Base-by-base conservation (phyloP, 805 yeast genomes). In the Torulaspora quercuum region DNA sequence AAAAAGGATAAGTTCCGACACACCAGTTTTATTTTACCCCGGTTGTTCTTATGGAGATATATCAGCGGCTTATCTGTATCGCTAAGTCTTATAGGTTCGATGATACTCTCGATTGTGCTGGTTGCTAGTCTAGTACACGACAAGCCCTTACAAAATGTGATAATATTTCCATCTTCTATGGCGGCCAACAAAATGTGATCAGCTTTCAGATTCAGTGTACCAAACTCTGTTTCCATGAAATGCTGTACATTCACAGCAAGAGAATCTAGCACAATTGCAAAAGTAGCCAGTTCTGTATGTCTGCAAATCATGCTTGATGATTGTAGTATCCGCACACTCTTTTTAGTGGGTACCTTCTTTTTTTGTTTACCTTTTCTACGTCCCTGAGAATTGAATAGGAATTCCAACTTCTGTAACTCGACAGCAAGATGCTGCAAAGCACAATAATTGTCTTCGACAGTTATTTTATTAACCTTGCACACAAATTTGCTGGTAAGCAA, bases 1-100 rank as follows among this genome's bases (percentile, higher is more conserved):
- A 78, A 76, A 2, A 81, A 6, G 4, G 63, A 46, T 8, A 75
- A 36, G 40, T 78, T 75, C 22, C 73, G 64, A 14, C 81, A 43
- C 28, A 67, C 63, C 2, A 78, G 46, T 17, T 70, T 73, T 5
- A 70, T 34, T 3, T 53, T 55, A 7, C 63, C 61, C 5, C 61
- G 61, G 7, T 60, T 49, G 17, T 57, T 60, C 4, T 64, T 44
- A 31, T 67, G 68, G 10, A 70, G 37, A 2, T 68, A 67, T 1
- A 75, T 42, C 37, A 68, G 53, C 1, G 78, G 78, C 6, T 56
- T 48, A 7, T 59, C 57, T 23, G 49, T 49, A 33, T 62, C 65
- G 28, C 61, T 63, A 9, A 53, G 46, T 42, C 59, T 63, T 7
- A 69, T 62, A 1, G 59, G 41, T 2, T 48, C 45, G 1, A 70